These are phyloP conservation scores for Coprinopsis cinerea DNA, from an alignment of 768 basidiomycete species.

Conservation along the genomic window DNA sequence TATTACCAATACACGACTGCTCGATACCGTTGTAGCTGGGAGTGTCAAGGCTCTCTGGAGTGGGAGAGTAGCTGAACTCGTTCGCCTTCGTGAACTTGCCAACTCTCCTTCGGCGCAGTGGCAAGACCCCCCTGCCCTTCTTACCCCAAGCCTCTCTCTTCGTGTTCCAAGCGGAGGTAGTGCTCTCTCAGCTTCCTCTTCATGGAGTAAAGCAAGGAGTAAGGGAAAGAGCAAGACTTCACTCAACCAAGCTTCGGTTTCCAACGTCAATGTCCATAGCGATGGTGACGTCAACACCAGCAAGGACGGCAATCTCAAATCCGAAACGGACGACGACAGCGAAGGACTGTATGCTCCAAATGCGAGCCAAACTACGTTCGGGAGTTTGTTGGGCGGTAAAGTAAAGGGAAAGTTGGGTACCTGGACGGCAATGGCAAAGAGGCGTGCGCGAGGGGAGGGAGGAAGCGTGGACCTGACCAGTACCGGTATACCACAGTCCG, in stretches of 20 bases:
- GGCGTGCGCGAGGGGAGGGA: not conserved
- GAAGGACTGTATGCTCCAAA: slow-evolving; percentile 7
- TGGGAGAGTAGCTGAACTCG: slow-evolving; percentile 32
- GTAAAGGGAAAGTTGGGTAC: slow-evolving; percentile 9
- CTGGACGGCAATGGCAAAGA: slow-evolving; percentile 4
- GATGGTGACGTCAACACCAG: slow-evolving; percentile 17
- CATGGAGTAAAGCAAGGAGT: slow-evolving; percentile 12
- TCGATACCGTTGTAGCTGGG: slow-evolving; percentile 28
- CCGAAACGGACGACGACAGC: slow-evolving; percentile 11
- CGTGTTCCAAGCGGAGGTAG: slow-evolving; percentile 13
- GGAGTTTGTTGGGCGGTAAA: slow-evolving; percentile 5
- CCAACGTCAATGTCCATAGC: slow-evolving; percentile 18
- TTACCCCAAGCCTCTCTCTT: not conserved
- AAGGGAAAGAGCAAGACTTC: slow-evolving; percentile 8
- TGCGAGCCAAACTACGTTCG: slow-evolving; percentile 4
- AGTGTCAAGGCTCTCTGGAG: slow-evolving; percentile 40
- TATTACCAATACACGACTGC: not conserved
- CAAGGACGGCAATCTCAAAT: slow-evolving; percentile 1
- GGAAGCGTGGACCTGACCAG: slow-evolving; percentile 1
- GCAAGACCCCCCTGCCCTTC: slow-evolving; percentile 1
- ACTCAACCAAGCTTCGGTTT: slow-evolving; percentile 14
- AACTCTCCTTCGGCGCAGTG: slow-evolving; percentile 1
- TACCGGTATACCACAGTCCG: not conserved
- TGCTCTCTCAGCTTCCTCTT: slow-evolving; percentile 1
- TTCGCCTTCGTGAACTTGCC: slow-evolving; percentile 12